These are phyloP conservation scores for Diplodia scrobiculata DNA, from an alignment of 2,329 filamentous ascomycete genomes.

Conservation along the genomic window DNA sequence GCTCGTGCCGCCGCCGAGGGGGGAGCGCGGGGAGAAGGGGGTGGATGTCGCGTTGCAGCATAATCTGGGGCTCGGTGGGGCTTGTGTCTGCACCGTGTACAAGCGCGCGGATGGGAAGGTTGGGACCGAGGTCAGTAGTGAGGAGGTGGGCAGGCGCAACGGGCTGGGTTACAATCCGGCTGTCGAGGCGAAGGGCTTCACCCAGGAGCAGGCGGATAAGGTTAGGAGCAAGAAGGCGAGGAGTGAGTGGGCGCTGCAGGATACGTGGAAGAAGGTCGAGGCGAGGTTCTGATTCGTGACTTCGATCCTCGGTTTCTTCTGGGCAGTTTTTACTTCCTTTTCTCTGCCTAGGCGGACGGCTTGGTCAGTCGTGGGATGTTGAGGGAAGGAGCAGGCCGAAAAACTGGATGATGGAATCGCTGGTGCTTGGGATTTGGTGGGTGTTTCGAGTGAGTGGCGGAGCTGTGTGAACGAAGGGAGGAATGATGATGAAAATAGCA, in stretches of 20 bases:
- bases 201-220: conserved; percentile 68
- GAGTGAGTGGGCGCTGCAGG: conserved; percentile 74
- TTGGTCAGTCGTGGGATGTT: no score
- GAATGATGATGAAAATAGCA: no score
- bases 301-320: background rate
- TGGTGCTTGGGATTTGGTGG: no score
- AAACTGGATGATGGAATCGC: no score
- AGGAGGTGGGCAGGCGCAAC: conserved; percentile 65
- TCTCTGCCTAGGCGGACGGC: no score
- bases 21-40: background rate
- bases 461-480: no score
- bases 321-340: no score
- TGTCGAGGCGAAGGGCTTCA: conserved; percentile 85
- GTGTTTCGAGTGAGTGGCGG: no score
- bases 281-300: conserved; percentile 57
- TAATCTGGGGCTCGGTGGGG: conserved; percentile 88
- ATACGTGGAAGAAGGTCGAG: conserved; percentile 73
- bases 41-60: conserved; percentile 75
- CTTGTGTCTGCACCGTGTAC: conserved; percentile 88
- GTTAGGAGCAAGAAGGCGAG: conserved; percentile 69
- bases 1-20: conserved; percentile 62
- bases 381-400: no score
- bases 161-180: conserved; percentile 89
- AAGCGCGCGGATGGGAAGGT: conserved; percentile 74
- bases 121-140: conserved; percentile 62